Conservation (phyloP, 129 eudicot genomes). For the Saussurea involucrata region DNA sequence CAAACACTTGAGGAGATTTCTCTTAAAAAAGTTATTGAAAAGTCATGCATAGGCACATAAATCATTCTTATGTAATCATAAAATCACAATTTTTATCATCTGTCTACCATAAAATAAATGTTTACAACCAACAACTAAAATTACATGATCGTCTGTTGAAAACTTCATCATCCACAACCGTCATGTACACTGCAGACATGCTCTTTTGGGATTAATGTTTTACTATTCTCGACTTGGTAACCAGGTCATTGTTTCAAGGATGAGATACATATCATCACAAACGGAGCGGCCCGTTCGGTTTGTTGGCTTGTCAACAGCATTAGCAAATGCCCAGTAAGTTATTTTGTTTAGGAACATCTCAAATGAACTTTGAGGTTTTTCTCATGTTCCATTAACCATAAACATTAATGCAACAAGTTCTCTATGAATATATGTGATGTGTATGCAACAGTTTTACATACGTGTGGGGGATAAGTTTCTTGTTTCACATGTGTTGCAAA, state of each 20-base stretch:
- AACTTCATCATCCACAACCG: neutral
- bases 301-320: conserved; percentile 96
- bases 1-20: no score
- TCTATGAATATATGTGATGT: neutral
- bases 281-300: conserved; percentile 91
- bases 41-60: no score
- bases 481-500: neutral
- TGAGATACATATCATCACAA: conserved; percentile 99
- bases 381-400: neutral
- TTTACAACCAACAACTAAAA: no score
- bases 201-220: conserved; percentile 11
- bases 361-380: neutral
- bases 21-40: no score
- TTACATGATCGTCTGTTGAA: no score
- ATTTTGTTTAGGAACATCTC: conserved; percentile 5
- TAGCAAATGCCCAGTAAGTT: conserved; percentile 96
- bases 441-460: neutral
- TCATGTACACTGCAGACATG: neutral
- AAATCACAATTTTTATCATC: no score
- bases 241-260: conserved; percentile 95
- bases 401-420: neutral
- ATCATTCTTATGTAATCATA: no score
- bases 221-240: conserved; percentile 12
- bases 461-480: neutral
- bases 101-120: no score